Percentiles rank a stretch among this genome's conserved stretches.
Conservation (phyloP, 441 rosid species). For the Pelargonium myrrhifolium region DNA sequence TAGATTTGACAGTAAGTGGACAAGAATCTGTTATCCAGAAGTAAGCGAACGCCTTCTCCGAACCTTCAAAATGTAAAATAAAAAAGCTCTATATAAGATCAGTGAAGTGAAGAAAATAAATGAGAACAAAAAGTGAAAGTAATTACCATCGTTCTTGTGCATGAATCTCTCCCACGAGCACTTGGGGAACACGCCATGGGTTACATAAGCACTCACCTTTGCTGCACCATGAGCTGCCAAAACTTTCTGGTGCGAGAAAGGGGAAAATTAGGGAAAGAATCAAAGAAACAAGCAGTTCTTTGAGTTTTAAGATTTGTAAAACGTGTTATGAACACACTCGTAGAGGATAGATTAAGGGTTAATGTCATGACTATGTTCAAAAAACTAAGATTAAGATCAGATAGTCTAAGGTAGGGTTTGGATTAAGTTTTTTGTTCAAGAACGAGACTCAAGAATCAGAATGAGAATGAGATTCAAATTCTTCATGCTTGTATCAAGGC, state of each 20-base stretch:
- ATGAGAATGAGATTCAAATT: too few species aligned
- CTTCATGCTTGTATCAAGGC: too few species aligned
- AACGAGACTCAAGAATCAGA: too few species aligned
- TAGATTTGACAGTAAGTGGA: constrained; percentile 70
- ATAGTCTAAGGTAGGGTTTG: too few species aligned
- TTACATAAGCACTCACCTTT: constrained; percentile 92
- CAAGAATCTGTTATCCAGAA: constrained; percentile 98
- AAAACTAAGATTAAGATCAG: too few species aligned
- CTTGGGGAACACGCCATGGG: constrained; percentile 92
- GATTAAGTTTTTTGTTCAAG: too few species aligned
- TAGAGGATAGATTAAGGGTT: too few species aligned
- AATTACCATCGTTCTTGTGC: constrained; percentile 47
- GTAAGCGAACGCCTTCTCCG: constrained; percentile 55
- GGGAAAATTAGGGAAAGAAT: neutral
- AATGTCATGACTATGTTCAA: neutral
- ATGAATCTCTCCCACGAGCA: constrained; percentile 84
- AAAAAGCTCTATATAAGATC: constrained; percentile 12
- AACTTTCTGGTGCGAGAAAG: constrained; percentile 56
- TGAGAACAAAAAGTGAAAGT: neutral
- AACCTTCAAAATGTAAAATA: constrained; percentile 24
- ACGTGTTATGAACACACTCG: too few species aligned
- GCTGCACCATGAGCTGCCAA: constrained; percentile 80
- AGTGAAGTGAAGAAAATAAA: neutral
- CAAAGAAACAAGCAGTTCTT: neutral
- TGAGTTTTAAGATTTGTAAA: neutral